Base-by-base conservation (phyloP, 1,284 basidiomycete genomes). In the Boletellus sp. region DNA sequence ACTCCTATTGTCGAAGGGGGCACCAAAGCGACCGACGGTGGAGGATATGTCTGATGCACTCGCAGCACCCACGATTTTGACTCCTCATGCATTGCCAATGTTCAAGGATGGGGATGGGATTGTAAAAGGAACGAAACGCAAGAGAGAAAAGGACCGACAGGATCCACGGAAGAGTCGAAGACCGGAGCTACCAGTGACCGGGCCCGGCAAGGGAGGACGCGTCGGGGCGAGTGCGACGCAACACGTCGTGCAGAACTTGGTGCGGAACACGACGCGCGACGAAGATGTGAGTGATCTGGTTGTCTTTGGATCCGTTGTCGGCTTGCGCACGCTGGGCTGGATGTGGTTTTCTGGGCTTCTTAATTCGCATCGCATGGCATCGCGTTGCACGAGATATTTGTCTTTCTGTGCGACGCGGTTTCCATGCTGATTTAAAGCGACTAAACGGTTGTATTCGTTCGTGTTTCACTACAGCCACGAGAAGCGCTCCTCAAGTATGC, bases 401-500 rank as follows among this genome's bases (percentile, higher is more conserved):
- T 58, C 30, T 40, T 52, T 52, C 52, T 55, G 36, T 57, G 52
- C 51, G 57, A 64, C 52, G 33, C 22, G 59, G 59, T 60, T 58
- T 60, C 58, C 57, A 60, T 60, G 57, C 44, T 56, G 52, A 53
- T 58, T 30, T 32, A 18, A 49, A 42, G 43, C 8, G 35, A 36
- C 62, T 63, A 18, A 67, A 60, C 60, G 54, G 52, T 46, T 57
- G 32, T 57, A 50, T 57, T 55, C 53, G 58, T 56, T 50, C 55
- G 47, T 59, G 39, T 54, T 51, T 51, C 40, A 57, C 55, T 64
- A 43, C 74, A 98, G 90, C 96, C 96, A 30, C 86, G 96, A 58
- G 94, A 97, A 73, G 96, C 96, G 4, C 74, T 99, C 57, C 86
- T 99, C 78, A 93, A 88, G 72, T 98, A 96, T 64, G 96, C 95